Evolutionary conservation across 2,329 filamentous ascomycete genomes (phyloP).

Genomic region (Sordariomycetes sp.): DNA sequence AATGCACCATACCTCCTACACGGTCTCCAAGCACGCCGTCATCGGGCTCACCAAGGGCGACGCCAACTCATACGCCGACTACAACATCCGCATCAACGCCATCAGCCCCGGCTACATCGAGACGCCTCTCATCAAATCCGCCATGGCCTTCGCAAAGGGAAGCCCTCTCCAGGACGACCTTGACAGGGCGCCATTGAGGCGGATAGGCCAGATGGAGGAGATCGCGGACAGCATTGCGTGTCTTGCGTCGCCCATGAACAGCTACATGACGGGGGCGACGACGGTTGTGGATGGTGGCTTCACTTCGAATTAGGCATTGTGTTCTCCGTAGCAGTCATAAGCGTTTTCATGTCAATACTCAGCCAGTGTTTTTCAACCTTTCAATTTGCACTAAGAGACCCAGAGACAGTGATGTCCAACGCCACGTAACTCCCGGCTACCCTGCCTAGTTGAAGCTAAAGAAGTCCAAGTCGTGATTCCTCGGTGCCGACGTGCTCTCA

Average conservation of each 20-base stretch:
- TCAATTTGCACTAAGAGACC: too few relatives aligned
- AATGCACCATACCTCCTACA: conserved; percentile 35
- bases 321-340: too few relatives aligned
- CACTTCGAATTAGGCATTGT: conserved; percentile 2
- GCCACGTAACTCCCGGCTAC: too few relatives aligned
- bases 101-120: conserved; percentile 5
- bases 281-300: conserved; percentile 6
- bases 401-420: too few relatives aligned
- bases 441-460: conserved; percentile 18
- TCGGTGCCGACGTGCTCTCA: too few relatives aligned
- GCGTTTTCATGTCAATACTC: too few relatives aligned
- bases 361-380: too few relatives aligned
- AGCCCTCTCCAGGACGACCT: background rate
- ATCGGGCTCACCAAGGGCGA: conserved; percentile 6
- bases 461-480: conserved; percentile 30
- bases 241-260: conserved; percentile 6
- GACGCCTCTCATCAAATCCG: conserved; percentile 4
- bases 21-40: conserved; percentile 38
- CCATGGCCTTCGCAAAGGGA: background rate
- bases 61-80: conserved; percentile 3
- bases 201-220: conserved; percentile 2
- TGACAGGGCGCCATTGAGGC: background rate
- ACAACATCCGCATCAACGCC: conserved; percentile 6
- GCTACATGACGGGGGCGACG: conserved; percentile 4
- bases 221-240: conserved; percentile 4